Evolutionary conservation across 2,329 filamentous ascomycete species (phyloP), one percentile per base, ranked within the genome.

Genomic region (Davidsoniella eucalypti): DNA sequence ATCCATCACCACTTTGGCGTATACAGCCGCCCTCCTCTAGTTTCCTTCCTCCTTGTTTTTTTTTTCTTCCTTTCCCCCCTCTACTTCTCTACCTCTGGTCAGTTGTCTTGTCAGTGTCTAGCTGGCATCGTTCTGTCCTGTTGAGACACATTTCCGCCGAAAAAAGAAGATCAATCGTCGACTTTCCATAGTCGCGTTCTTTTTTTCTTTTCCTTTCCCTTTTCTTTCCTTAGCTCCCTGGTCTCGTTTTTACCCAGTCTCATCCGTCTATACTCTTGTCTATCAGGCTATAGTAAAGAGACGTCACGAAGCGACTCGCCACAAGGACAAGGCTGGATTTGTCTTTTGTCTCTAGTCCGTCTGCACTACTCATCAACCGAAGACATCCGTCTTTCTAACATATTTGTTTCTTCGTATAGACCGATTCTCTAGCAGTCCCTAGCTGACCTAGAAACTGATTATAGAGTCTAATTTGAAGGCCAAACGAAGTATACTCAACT

Each of bases 101-200:
- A 52, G 52, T 53, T 54, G 52, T 55, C 47, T 53, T 54, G 52
- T 53, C 52, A 50, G 54, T 55, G 38, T 52, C 44, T 43, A 50
- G 47, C 50, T 53, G 52, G 54, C 50, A 54, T 50, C 47, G 50
- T 51, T 52, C 44, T 52, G 45, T 55, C 52, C 49, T 52, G 52
- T 54, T 49, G 52, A 52, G 47, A 53, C 47, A 47, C 51, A 43
- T 43, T 23, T 33, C 47, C 47, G 39, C 21, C 25, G 37, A 18
- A 41, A 52, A 49, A 53, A 53, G 40, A 23, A 53, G 47, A 50
- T 25, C 38, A 50, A 29, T 39, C 44, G 47, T 25, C 44, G 51
- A 44, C 51, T 50, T 39, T 50, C 44, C 38, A 25, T 42, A 53
- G 51, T 50, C 43, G 43, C 47, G 41, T 38, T 38, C 21, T 49